These are phyloP conservation scores for Candida bentonensis DNA, from an alignment of 805 yeast genomes.

Conservation along the genomic window DNA sequence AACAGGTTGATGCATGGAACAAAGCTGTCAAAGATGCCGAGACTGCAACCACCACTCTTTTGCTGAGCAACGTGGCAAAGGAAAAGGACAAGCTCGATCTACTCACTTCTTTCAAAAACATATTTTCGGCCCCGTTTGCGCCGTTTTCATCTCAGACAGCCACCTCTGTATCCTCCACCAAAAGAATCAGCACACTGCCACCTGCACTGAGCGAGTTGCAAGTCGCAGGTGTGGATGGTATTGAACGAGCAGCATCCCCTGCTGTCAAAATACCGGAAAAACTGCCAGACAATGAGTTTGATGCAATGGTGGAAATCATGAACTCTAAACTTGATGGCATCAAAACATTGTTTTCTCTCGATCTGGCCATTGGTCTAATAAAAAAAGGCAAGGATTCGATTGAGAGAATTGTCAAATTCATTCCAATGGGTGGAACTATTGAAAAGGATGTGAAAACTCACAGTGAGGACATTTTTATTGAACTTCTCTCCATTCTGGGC, in stretches of 20 bases:
- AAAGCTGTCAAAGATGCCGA: conserved; percentile 28
- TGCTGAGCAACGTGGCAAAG: conserved; percentile 33
- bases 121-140: conserved; percentile 24
- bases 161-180: conserved; percentile 5
- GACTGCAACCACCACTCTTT: conserved; percentile 31
- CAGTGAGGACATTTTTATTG: conserved; percentile 53
- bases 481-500: conserved; percentile 48
- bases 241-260: neutral
- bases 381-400: conserved; percentile 55
- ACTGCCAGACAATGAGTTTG: conserved; percentile 45
- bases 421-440: conserved; percentile 19
- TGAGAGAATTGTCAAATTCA: conserved; percentile 40
- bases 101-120: conserved; percentile 36
- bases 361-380: conserved; percentile 56
- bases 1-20: conserved; percentile 20
- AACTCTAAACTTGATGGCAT: conserved; percentile 63
- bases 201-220: neutral
- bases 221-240: neutral
- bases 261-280: conserved; percentile 6
- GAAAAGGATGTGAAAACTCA: conserved; percentile 28
- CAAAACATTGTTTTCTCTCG: conserved; percentile 65
- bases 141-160: conserved; percentile 3
- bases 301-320: conserved; percentile 68
- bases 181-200: neutral
- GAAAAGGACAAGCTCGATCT: conserved; percentile 36